Evolutionary conservation across 768 basidiomycete genomes (phyloP).

Genomic region (Auriscalpium orientale): DNA sequence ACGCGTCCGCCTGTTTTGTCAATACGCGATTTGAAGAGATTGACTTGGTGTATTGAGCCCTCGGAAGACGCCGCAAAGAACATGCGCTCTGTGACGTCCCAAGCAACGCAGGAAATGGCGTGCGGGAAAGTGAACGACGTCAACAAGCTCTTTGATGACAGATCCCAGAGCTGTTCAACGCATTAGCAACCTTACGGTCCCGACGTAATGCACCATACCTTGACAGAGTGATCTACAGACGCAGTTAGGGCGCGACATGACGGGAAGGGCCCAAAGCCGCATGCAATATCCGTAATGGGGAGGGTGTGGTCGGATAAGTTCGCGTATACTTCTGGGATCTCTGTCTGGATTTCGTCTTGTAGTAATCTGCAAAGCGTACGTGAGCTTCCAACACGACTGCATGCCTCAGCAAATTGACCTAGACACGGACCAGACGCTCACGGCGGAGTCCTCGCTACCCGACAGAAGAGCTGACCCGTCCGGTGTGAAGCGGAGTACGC

Average conservation of each 20-base stretch:
- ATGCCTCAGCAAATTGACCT: conserved; percentile 46
- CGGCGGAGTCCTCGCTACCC: conserved; percentile 85
- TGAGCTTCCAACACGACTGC: not conserved
- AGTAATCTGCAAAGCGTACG: conserved; percentile 46
- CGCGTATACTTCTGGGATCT: conserved; percentile 69
- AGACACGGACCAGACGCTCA: conserved; percentile 84
- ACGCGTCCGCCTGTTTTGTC: conserved; percentile 42
- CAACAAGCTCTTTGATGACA: conserved; percentile 64
- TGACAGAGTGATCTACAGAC: conserved; percentile 85
- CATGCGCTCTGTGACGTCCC: conserved; percentile 80
- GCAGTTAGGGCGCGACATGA: conserved; percentile 71
- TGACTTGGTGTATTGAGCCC: conserved; percentile 73
- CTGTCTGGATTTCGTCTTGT: conserved; percentile 66
- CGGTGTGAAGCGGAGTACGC: conserved; percentile 71
- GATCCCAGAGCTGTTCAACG: conserved; percentile 65
- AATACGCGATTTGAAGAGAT: conserved; percentile 62
- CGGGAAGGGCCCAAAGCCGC: conserved; percentile 77
- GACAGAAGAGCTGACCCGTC: conserved; percentile 78
- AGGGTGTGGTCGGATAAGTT: conserved; percentile 88
- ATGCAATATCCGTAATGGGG: conserved; percentile 72
- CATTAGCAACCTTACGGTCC: not conserved
- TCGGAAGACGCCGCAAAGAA: conserved; percentile 81
- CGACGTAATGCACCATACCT: conserved; percentile 39
- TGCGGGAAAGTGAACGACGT: conserved; percentile 85
- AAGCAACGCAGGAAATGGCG: conserved; percentile 59